Evolutionary conservation across 345 rosid species (phyloP).

Genomic region (Lenwebbia sp.): DNA sequence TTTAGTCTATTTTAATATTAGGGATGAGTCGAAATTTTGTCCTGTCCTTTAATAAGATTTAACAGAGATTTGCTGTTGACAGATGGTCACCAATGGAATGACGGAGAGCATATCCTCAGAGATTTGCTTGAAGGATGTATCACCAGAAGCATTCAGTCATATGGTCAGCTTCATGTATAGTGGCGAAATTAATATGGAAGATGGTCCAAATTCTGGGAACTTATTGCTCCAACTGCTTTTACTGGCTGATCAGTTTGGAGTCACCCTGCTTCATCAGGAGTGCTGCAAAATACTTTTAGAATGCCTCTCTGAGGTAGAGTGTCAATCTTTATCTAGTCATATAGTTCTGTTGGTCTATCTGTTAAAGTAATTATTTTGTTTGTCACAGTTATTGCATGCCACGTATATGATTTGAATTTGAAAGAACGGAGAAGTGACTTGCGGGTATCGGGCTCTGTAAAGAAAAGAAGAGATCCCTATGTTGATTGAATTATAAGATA

Average conservation of each 20-base stretch:
- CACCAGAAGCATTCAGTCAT: conserved; percentile 61
- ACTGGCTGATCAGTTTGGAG: conserved; percentile 83
- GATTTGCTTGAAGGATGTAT: conserved; percentile 59
- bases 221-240: conserved; percentile 77
- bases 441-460: conserved; percentile 57
- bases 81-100: conserved; percentile 99
- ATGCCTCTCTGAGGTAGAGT: conserved; percentile 80
- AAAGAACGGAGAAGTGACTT: conserved; percentile 56
- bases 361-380: background rate
- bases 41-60: conserved; percentile 1
- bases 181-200: conserved; percentile 62
- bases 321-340: conserved; percentile 5
- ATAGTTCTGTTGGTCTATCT: background rate
- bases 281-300: conserved; percentile 91
- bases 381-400: conserved; percentile 15
- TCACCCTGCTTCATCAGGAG: conserved; percentile 81
- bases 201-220: conserved; percentile 44
- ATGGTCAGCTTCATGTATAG: conserved; percentile 87
- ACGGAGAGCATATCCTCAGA: conserved; percentile 65
- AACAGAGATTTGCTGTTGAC: conserved; percentile 3
- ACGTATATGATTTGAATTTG: conserved; percentile 34
- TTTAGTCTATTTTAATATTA: background rate
- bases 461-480: conserved; percentile 56
- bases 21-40: background rate
- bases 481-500: conserved; percentile 41